These are phyloP conservation scores for Puccinia polysora DNA, from an alignment of 1,284 basidiomycete species.

Conservation along the genomic window DNA sequence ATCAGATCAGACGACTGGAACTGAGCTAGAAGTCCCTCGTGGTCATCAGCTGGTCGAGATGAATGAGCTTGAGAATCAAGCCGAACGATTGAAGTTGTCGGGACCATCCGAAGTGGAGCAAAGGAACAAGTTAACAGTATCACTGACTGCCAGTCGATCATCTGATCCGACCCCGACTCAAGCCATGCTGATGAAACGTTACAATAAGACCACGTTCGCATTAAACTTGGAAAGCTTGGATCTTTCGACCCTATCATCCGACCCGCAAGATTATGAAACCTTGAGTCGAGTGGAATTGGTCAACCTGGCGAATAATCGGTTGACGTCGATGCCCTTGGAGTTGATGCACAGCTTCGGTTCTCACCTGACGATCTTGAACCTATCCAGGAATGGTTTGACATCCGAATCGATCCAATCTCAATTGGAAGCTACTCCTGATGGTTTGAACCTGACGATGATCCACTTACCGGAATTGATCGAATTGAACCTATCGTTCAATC, in stretches of 20 bases:
- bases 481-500: constrained; percentile 29
- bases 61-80: too few species aligned
- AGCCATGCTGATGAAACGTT: constrained; percentile 8
- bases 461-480: constrained; percentile 9
- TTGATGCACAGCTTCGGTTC: neutral
- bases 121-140: neutral
- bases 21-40: too few species aligned
- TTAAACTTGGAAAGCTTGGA: constrained; percentile 13
- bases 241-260: constrained; percentile 1
- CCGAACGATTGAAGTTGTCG: neutral
- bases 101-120: neutral
- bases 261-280: neutral
- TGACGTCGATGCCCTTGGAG: constrained; percentile 6
- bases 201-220: constrained; percentile 3
- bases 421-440: neutral
- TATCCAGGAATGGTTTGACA: constrained; percentile 25
- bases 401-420: neutral
- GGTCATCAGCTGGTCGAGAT: too few species aligned
- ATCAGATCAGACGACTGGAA: neutral
- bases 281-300: neutral
- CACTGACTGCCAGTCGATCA: neutral
- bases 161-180: constrained; percentile 6
- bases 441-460: neutral
- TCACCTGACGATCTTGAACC: constrained; percentile 7
- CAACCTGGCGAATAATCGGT: constrained; percentile 19